phyloP scores from a whole-genome alignment of 108 stramenopile genomes.

The Cylindrotheca fusiformis region DNA sequence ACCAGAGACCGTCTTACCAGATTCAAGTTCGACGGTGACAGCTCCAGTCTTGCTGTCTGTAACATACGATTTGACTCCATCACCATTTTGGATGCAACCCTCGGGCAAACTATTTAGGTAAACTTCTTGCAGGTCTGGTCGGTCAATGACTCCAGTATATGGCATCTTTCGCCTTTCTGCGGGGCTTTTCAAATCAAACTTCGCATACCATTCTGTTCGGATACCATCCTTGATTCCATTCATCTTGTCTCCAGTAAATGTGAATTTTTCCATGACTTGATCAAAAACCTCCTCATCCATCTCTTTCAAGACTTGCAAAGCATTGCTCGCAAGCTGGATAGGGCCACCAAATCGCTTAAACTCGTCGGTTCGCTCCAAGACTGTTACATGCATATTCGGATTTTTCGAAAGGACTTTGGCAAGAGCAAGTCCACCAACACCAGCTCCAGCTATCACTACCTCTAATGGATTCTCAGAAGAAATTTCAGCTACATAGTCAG shows the following conservation, averaged over 20 bases:
- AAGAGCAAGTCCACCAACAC: slow-evolving; percentile 64
- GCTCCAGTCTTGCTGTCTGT: slow-evolving; percentile 23
- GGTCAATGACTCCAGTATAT: slow-evolving; percentile 78
- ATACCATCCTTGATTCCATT: slow-evolving; percentile 75
- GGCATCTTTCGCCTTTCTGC: slow-evolving; percentile 59
- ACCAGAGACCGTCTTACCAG: slow-evolving; percentile 39
- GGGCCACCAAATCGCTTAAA: slow-evolving; percentile 80
- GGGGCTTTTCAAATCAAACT: slow-evolving; percentile 62
- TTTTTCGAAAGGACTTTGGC: slow-evolving; percentile 50
- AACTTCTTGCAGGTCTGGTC: slow-evolving; percentile 74
- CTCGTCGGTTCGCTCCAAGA: slow-evolving; percentile 59
- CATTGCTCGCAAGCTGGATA: slow-evolving; percentile 77
- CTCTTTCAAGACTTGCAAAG: slow-evolving; percentile 49
- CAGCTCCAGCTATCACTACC: slow-evolving; percentile 62
- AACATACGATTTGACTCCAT: slow-evolving; percentile 42
- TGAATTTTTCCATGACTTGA: slow-evolving; percentile 53
- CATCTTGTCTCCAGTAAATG: slow-evolving; percentile 62
- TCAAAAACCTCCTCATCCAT: slow-evolving; percentile 52
- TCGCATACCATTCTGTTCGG: slow-evolving; percentile 76
- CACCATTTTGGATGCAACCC: slow-evolving; percentile 47
- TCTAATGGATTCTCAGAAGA: slow-evolving; percentile 42
- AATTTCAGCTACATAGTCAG: slow-evolving; percentile 19
- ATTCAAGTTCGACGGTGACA: slow-evolving; percentile 43
- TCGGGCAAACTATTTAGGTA: slow-evolving; percentile 46
- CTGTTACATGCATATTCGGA: slow-evolving; percentile 49